phyloP scores from a whole-genome alignment of 1,284 basidiomycete genomes.

The Wolfiporia cocos region DNA sequence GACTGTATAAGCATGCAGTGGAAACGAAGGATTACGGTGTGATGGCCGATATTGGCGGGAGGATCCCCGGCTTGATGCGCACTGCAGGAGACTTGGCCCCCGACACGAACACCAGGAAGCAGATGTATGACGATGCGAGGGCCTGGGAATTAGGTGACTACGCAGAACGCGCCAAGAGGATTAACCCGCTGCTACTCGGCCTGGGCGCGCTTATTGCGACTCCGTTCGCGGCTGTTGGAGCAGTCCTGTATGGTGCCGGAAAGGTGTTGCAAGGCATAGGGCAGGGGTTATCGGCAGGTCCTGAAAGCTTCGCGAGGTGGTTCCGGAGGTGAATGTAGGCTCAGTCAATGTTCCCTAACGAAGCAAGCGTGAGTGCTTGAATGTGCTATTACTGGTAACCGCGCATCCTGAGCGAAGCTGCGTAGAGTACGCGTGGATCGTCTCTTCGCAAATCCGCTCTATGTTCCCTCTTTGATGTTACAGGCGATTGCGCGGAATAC shows the following conservation, averaged over 20 bases:
- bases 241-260: neutral
- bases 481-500: too few species aligned
- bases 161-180: neutral
- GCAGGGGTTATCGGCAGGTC: neutral
- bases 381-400: too few species aligned
- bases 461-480: too few species aligned
- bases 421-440: too few species aligned
- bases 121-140: neutral
- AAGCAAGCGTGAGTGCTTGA: too few species aligned
- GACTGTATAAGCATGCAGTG: too few species aligned
- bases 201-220: neutral
- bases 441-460: too few species aligned
- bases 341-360: too few species aligned
- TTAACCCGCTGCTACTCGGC: neutral
- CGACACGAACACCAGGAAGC: neutral
- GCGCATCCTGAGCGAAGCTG: too few species aligned
- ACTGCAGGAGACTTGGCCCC: neutral
- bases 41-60: too few species aligned
- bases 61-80: neutral
- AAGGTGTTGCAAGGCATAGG: slow-evolving; percentile 1
- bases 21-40: too few species aligned
- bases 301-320: neutral
- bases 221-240: slow-evolving; percentile 2
- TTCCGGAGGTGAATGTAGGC: neutral
- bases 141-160: neutral